Conservation (phyloP, 208 protist species). For the Phytomonas serpens region DNA sequence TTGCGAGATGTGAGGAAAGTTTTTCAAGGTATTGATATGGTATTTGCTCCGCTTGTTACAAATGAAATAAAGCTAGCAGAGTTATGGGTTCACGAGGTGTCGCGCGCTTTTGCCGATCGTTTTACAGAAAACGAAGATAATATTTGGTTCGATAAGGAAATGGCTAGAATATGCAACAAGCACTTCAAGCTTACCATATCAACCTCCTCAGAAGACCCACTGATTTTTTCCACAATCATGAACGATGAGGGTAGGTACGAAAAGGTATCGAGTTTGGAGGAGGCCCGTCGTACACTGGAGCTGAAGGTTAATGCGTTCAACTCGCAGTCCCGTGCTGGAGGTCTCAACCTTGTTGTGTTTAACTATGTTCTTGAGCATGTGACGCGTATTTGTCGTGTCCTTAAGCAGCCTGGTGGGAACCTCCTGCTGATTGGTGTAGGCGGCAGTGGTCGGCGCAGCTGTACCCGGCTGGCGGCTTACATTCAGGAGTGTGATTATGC, state of each 20-base stretch:
- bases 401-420: constrained; percentile 94
- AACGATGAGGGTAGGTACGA: constrained; percentile 88
- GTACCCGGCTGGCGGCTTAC: constrained; percentile 90
- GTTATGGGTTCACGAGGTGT: constrained; percentile 94
- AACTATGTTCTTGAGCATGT: constrained; percentile 96
- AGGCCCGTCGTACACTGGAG: constrained; percentile 75
- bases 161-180: constrained; percentile 53
- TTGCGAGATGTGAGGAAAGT: constrained; percentile 95
- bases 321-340: constrained; percentile 38
- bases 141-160: constrained; percentile 82
- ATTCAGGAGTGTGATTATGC: constrained; percentile 92
- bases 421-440: constrained; percentile 95
- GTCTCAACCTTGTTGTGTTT: constrained; percentile 94
- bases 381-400: constrained; percentile 91
- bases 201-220: constrained; percentile 21
- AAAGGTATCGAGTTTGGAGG: constrained; percentile 65
- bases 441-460: constrained; percentile 93
- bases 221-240: constrained; percentile 78
- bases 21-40: constrained; percentile 91
- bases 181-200: constrained; percentile 67
- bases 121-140: constrained; percentile 91
- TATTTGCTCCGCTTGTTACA: constrained; percentile 52
- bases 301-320: constrained; percentile 89
- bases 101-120: constrained; percentile 93
- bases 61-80: constrained; percentile 58